Conservation (phyloP, 306 rosid genomes). For the Prinsepia uniflora region DNA sequence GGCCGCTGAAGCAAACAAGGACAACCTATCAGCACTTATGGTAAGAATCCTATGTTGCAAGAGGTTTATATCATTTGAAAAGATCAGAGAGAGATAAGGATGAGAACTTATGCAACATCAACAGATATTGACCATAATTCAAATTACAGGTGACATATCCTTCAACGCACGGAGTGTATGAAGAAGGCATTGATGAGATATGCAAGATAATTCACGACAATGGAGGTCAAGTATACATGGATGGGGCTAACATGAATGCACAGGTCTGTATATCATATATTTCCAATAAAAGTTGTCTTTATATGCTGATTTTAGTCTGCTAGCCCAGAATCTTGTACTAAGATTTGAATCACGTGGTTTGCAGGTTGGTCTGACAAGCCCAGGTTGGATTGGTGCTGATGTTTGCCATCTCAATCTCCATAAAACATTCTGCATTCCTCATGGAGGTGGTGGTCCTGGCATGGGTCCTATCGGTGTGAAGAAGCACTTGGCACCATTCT, state of each 20-base stretch:
- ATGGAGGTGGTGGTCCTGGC: conserved; percentile 99
- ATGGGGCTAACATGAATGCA: conserved; percentile 99
- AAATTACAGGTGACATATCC: conserved; percentile 89
- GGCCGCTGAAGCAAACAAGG: conserved; percentile 87
- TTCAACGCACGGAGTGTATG: conserved; percentile 96
- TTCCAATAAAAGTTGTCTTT: too few species aligned
- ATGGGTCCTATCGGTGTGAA: conserved; percentile 99
- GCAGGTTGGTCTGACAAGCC: conserved; percentile 96
- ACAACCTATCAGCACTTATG: conserved; percentile 89
- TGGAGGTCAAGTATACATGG: conserved; percentile 99
- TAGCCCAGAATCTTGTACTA: not conserved
- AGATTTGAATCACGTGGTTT: not conserved
- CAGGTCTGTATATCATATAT: conserved; percentile 46
- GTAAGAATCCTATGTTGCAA: conserved; percentile 34
- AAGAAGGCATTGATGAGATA: conserved; percentile 98
- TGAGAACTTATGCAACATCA: conserved; percentile 5
- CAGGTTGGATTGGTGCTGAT: conserved; percentile 99
- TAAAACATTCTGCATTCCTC: conserved; percentile 98
- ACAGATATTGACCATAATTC: conserved; percentile 27
- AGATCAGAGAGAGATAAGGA: not conserved
- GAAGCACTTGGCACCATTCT: conserved; percentile 96
- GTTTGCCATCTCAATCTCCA: conserved; percentile 99
- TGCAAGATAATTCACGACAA: conserved; percentile 96
- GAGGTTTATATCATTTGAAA: conserved; percentile 1
- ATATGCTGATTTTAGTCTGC: not conserved